These are phyloP conservation scores for Lactarius hengduanensis DNA, from an alignment of 768 basidiomycete genomes.

Conservation along the genomic window DNA sequence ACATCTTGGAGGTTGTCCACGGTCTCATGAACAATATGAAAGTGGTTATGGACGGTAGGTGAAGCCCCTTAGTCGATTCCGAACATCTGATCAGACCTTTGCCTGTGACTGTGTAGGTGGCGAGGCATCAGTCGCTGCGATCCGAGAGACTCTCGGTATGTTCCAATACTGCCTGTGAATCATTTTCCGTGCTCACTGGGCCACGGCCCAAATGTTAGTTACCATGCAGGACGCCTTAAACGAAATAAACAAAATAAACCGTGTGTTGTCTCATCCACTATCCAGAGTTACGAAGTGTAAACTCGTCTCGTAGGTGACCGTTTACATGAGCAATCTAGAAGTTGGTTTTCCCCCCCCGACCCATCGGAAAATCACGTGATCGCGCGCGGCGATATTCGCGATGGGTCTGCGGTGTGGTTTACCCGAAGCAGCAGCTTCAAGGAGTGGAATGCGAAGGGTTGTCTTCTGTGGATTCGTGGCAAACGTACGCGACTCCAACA, in stretches of 20 bases:
- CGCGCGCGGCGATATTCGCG: not conserved
- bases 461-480: not conserved
- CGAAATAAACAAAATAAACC: conserved; percentile 1
- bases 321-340: not conserved
- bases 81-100: not conserved
- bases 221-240: not conserved
- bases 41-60: not conserved
- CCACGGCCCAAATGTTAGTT: not conserved
- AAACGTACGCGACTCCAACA: not conserved
- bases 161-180: no score
- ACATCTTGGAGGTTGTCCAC: not conserved
- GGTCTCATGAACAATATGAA: not conserved
- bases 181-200: no score
- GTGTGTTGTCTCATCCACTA: no score
- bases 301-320: no score
- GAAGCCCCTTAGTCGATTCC: not conserved
- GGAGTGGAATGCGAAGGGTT: conserved; percentile 3
- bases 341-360: conserved; percentile 16
- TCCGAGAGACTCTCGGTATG: not conserved
- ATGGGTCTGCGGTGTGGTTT: conserved; percentile 4
- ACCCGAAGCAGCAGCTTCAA: not conserved
- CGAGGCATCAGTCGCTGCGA: not conserved
- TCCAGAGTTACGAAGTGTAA: no score
- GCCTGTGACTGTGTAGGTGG: not conserved
- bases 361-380: conserved; percentile 13